These are phyloP conservation scores for Coleophoma eucalyptorum DNA, from an alignment of 2,329 filamentous ascomycete species.

Conservation along the genomic window DNA sequence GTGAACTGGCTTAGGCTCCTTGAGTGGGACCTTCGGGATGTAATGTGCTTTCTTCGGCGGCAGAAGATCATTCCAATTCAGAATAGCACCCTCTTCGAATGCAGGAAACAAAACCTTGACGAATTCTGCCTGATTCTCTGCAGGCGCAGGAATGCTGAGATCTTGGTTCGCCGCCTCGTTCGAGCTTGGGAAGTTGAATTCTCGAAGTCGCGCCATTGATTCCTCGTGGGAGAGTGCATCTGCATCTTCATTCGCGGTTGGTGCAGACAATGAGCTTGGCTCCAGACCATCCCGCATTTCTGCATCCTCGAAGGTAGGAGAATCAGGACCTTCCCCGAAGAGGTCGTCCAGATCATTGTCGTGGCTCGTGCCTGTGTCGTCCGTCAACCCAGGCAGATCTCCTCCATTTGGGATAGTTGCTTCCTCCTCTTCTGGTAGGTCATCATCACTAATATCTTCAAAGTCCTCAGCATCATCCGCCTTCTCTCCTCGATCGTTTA, in stretches of 20 bases:
- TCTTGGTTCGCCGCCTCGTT: constrained; percentile 47
- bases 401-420: constrained; percentile 14
- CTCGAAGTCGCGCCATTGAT: constrained; percentile 19
- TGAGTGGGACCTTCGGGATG: constrained; percentile 72
- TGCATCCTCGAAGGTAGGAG: constrained; percentile 20
- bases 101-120: constrained; percentile 77
- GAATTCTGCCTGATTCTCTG: constrained; percentile 70
- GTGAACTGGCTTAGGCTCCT: constrained; percentile 76
- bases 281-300: constrained; percentile 13
- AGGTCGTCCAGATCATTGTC: constrained; percentile 52
- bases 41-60: constrained; percentile 77
- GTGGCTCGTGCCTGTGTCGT: constrained; percentile 57
- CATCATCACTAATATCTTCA: constrained; percentile 88
- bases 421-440: constrained; percentile 77
- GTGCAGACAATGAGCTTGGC: neutral
- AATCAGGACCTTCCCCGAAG: constrained; percentile 55
- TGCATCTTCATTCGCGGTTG: constrained; percentile 11
- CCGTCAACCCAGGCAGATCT: constrained; percentile 32
- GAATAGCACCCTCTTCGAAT: constrained; percentile 70
- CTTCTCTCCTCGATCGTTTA: constrained; percentile 66
- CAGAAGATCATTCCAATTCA: constrained; percentile 79
- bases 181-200: constrained; percentile 42
- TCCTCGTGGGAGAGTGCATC: constrained; percentile 16
- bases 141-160: constrained; percentile 61
- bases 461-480: constrained; percentile 90